These are phyloP conservation scores for Neurospora sp. DNA, from an alignment of 495 filamentous ascomycete species.

Conservation along the genomic window DNA sequence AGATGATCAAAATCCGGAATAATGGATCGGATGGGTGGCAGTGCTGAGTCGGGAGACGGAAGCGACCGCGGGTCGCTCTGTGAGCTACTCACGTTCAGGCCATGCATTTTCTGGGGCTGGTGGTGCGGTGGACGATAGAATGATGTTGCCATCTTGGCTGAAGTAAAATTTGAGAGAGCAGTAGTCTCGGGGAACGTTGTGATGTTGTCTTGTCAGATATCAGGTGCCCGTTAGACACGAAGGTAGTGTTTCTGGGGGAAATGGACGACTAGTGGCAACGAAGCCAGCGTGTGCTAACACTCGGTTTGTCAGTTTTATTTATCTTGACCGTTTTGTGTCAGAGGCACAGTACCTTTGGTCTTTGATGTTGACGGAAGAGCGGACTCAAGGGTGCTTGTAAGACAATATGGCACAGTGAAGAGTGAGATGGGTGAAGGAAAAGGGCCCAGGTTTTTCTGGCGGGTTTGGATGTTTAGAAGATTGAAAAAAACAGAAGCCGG, in stretches of 20 bases:
- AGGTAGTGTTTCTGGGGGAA: not conserved
- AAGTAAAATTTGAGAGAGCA: not conserved
- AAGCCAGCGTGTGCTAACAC: not conserved
- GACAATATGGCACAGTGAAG: not conserved
- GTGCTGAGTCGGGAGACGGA: not conserved
- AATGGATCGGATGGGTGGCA: not conserved
- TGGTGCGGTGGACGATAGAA: not conserved
- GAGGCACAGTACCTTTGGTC: not conserved
- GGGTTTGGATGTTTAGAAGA: not conserved
- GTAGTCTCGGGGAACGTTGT: not conserved
- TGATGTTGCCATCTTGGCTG: not conserved
- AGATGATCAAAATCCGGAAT: not conserved
- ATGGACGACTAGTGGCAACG: not conserved
- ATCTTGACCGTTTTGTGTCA: not conserved
- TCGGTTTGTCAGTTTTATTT: not conserved
- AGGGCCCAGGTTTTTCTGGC: not conserved
- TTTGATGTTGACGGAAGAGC: not conserved
- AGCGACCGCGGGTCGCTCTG: not conserved
- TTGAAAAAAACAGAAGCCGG: not conserved
- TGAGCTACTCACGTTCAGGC: not conserved
- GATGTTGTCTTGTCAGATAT: not conserved
- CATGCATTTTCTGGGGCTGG: not conserved
- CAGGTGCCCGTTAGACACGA: not conserved
- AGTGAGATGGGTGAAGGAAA: not conserved
- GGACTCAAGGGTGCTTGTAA: not conserved